Conservation (phyloP, 1,284 basidiomycete species). For the Ceratobasidium sp. region DNA sequence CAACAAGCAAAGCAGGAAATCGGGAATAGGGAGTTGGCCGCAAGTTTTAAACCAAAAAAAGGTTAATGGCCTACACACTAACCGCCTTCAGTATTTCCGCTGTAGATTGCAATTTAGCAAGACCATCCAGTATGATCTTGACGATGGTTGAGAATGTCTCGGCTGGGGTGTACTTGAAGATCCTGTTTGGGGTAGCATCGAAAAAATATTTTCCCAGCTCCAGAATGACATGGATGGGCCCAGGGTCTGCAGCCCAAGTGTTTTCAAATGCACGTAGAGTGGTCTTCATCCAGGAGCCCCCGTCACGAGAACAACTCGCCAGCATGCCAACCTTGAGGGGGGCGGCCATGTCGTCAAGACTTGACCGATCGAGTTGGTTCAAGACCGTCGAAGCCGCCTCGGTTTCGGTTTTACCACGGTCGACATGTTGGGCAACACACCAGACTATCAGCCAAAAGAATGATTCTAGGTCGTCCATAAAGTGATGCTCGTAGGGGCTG, state of each 20-base stretch:
- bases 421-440: conserved; percentile 8
- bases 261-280: neutral
- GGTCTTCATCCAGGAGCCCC: neutral
- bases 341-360: neutral
- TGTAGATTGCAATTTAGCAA: too few relatives aligned
- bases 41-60: too few relatives aligned
- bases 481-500: neutral
- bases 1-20: too few relatives aligned
- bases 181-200: neutral
- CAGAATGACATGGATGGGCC: neutral
- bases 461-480: conserved; percentile 27
- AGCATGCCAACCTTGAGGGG: neutral
- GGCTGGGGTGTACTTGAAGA: neutral
- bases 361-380: neutral
- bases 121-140: neutral
- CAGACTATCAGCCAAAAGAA: conserved; percentile 30
- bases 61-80: too few relatives aligned
- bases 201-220: neutral
- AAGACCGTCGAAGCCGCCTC: neutral
- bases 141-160: neutral
- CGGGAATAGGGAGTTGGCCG: too few relatives aligned
- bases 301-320: neutral
- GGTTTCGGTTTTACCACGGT: neutral
- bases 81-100: too few relatives aligned
- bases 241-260: neutral